These are phyloP conservation scores for Jaltomata sinuosa DNA, from an alignment of 257 asterid genomes.

Conservation along the genomic window DNA sequence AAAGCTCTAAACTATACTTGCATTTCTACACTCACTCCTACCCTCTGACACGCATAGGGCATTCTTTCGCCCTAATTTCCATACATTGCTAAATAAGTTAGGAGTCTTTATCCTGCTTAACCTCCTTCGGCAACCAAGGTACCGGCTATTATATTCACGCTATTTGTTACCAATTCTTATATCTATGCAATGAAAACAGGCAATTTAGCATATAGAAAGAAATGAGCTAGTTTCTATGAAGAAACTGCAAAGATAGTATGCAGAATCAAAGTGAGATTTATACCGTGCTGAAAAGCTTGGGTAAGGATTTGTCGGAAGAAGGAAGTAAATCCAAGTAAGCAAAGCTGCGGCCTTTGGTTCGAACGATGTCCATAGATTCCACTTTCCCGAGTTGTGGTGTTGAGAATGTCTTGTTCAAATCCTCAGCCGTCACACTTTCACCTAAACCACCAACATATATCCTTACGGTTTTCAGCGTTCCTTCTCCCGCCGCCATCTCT, in stretches of 20 bases:
- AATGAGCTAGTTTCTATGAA: too few species aligned
- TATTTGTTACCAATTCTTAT: background rate
- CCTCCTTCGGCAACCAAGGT: background rate
- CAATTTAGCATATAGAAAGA: too few species aligned
- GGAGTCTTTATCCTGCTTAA: background rate
- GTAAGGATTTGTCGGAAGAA: conserved; percentile 73
- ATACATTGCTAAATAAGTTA: background rate
- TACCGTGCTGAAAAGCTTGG: conserved; percentile 89
- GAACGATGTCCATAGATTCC: conserved; percentile 58
- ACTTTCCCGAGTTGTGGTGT: conserved; percentile 69
- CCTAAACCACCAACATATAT: conserved; percentile 81
- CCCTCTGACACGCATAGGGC: background rate
- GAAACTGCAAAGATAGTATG: too few species aligned
- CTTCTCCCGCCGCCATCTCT: conserved; percentile 7
- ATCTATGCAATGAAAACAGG: background rate
- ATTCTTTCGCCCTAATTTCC: too few species aligned
- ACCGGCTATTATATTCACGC: background rate
- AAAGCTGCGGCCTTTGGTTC: conserved; percentile 78
- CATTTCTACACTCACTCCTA: background rate
- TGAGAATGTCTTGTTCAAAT: conserved; percentile 63
- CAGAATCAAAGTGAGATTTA: conserved; percentile 5
- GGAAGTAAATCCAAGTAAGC: conserved; percentile 76
- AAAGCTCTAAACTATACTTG: background rate
- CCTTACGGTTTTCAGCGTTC: conserved; percentile 26
- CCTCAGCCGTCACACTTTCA: conserved; percentile 40